Evolutionary conservation across 2,329 filamentous ascomycete species (phyloP), one percentile per base, ranked within the genome.

Genomic region (Plectosphaerella sp.): DNA sequence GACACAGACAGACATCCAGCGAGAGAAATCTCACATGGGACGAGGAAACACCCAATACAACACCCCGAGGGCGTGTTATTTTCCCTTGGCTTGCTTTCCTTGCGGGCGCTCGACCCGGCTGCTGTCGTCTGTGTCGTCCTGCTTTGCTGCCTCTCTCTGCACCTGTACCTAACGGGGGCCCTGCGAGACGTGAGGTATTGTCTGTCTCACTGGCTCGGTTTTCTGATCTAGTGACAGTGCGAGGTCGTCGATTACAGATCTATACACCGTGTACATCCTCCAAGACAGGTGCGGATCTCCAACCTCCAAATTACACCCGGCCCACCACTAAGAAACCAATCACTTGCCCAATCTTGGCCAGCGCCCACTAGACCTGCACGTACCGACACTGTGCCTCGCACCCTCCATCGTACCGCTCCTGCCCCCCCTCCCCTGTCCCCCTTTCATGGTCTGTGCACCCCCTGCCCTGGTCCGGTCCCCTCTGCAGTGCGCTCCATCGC

Each of bases 251-350:
- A 24, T 15, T 3, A 20, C 33, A 4, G 14, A 22, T 22, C 22
- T 22, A 22, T 3, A 22, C 33, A 48, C 47, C 35, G 47, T 22
- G 35, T 48, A 48, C 47, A 4, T 48, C 7, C 12, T 12, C 14
- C 20, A 6, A 16, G 35, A 41, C 47, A 37, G 16, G 5, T 36
- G 14, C 9, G 22, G 22, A 24, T 48, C 47, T 48, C 47, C 47
- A 48, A 14, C 47, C 47, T 37, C 47, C 47, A 48, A 18, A 41
- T 22, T 25, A 15, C 14, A 41, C 12, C 47, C 10, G 39, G 33
- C 10, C 47, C 47, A 48, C 47, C 35, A 48, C 35, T 35, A 48
- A 28, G 18, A 48, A 47, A 20, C 24, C 45, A 47, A 47, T 33
- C 45, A 47, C 15, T n/a, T 14, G 45, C 5, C 45, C 33, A 7